Evolutionary conservation across 306 rosid species (phyloP), one percentile per base, ranked within the genome.

Genomic region (Geum urbanum): DNA sequence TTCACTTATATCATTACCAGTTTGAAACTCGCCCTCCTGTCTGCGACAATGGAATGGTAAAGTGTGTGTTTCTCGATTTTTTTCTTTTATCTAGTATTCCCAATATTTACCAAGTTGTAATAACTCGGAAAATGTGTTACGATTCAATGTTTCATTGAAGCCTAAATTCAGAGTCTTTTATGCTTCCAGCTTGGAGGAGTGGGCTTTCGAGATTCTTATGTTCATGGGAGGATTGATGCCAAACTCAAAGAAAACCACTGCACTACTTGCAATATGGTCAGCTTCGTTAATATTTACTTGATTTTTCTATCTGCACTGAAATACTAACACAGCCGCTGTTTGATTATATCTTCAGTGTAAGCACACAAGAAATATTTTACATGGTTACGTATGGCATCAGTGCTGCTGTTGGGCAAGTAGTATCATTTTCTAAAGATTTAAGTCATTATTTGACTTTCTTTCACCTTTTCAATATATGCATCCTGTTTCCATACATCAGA

Each of bases 171-270:
- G 2, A 27, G 32, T 27, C 19, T 12, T 64, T 7, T 8, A 63
- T 75, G 12, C 58, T 84, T 79, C 73, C 63, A 92, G 98, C 79
- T 86, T 90, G 91, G 98, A 89, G 85, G 84, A 84, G 53, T 90
- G 97, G 96, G 98, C 94, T 41, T 90, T 92, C 18, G 98, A 92
- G 78, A 75, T 86, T 81, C 69, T 92, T 75, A 96, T 90, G 70
- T 73, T 92, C 72, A 81, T 92, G 72, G 89, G 92, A 41, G 98
- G 97, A 79, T 51, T 90, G 62, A 49, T 87, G 80, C 90, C 92
- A 48, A 78, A 90, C 75, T 61, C 98, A 5, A 73, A 81, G 68
- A 77, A 65, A 74, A 84, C 86, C 43, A 90, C 96, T 67, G 86
- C 98, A 4, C 74, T 92, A 74, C 86, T 92, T 72, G 98, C 96